Conservation (phyloP, 306 rosid species). For the Malus sieversii region DNA sequence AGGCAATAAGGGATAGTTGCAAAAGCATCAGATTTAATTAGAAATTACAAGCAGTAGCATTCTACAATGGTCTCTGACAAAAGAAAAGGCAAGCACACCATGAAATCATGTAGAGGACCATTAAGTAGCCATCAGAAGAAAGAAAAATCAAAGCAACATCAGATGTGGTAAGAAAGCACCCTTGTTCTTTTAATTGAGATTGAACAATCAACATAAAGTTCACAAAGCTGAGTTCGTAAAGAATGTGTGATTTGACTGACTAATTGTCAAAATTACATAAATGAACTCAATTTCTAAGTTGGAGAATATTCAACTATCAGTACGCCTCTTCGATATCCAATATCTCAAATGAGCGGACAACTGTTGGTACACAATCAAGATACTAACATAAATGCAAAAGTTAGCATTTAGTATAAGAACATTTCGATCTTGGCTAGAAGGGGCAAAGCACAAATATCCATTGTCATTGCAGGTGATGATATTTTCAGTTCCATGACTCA, state of each 20-base stretch:
- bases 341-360: too few species aligned
- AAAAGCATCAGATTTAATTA: neutral
- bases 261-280: neutral
- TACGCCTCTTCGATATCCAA: too few species aligned
- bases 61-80: neutral
- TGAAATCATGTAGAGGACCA: neutral
- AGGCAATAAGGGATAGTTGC: neutral
- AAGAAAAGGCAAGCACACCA: neutral
- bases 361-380: neutral
- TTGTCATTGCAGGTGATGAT: neutral
- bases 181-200: neutral
- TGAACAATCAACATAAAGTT: neutral
- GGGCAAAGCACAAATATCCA: neutral
- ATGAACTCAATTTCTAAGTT: neutral
- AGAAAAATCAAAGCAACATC: neutral
- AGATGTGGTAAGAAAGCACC: neutral
- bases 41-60: neutral
- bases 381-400: neutral
- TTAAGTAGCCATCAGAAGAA: neutral
- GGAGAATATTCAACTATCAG: too few species aligned
- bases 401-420: neutral
- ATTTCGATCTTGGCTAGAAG: neutral
- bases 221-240: neutral
- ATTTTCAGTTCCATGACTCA: conserved; percentile 11
- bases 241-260: neutral